These are phyloP conservation scores for Colletotrichum shisoi DNA, from an alignment of 2,329 filamentous ascomycete genomes.

Conservation along the genomic window DNA sequence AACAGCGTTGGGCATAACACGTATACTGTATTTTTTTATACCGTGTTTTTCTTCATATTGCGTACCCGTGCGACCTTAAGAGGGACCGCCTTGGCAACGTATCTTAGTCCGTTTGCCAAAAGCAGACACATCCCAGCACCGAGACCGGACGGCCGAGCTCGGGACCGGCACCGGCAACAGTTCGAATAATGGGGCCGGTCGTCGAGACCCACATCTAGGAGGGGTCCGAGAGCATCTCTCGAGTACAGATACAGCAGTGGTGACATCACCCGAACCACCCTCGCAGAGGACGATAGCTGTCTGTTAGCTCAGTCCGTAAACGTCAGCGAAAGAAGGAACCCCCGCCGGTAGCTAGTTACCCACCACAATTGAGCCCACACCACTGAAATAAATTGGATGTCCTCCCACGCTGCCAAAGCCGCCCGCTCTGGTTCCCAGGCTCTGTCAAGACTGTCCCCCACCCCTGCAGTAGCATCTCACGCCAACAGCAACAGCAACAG, in stretches of 20 bases:
- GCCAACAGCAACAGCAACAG: constrained; percentile 9
- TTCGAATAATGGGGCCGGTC: constrained; percentile 2
- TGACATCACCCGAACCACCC: constrained; percentile 28
- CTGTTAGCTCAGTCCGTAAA: constrained; percentile 8
- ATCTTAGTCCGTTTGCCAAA: not conserved
- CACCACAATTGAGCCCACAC: constrained; percentile 14
- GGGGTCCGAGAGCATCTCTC: constrained; percentile 9
- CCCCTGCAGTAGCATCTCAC: constrained; percentile 16
- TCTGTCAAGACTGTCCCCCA: constrained; percentile 11
- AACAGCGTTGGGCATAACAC: too few species aligned
- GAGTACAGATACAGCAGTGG: constrained; percentile 7
- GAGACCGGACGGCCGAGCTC: constrained; percentile 1
- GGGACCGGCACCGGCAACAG: constrained; percentile 19
- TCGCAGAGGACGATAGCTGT: constrained; percentile 2
- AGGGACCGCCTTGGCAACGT: too few species aligned
- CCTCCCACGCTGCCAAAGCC: constrained; percentile 21
- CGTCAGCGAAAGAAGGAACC: constrained; percentile 22
- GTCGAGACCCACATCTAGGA: not conserved
- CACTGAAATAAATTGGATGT: constrained; percentile 17
- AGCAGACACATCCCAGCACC: not conserved
- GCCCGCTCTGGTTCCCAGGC: constrained; percentile 29
- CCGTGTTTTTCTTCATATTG: too few species aligned
- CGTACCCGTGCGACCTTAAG: too few species aligned
- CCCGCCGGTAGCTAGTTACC: not conserved
- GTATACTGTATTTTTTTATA: too few species aligned